phyloP scores from a whole-genome alignment of 2,329 filamentous ascomycete genomes.

The Phaeoacremonium minimum region DNA sequence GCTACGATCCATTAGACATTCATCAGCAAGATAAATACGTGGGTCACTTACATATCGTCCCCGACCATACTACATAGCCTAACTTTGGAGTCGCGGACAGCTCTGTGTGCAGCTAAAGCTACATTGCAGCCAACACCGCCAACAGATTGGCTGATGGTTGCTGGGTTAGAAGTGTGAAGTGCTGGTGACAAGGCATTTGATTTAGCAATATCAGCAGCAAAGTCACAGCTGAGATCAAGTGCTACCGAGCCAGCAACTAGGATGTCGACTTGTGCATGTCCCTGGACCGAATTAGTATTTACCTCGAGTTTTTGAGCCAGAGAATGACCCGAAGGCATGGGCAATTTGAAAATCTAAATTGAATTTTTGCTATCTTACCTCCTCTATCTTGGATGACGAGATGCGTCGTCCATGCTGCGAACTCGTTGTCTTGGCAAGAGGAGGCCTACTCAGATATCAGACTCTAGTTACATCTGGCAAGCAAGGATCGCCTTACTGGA shows the following conservation, averaged over 20 bases:
- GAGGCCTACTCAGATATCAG: neutral
- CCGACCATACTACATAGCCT: slow-evolving; percentile 77
- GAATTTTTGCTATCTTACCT: too few species aligned
- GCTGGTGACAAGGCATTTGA: slow-evolving; percentile 34
- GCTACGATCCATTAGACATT: slow-evolving; percentile 27
- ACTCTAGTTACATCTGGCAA: too few species aligned
- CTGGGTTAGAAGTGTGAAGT: slow-evolving; percentile 80
- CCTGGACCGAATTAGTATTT: too few species aligned
- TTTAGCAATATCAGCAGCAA: slow-evolving; percentile 26
- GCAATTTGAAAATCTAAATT: too few species aligned
- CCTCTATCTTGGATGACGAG: too few species aligned
- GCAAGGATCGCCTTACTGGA: neutral
- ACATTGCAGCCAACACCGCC: slow-evolving; percentile 94
- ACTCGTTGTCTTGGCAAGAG: slow-evolving; percentile 8
- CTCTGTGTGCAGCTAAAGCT: slow-evolving; percentile 73
- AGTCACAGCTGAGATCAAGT: slow-evolving; percentile 84
- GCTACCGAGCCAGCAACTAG: slow-evolving; percentile 88
- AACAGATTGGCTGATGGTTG: slow-evolving; percentile 74
- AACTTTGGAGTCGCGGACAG: slow-evolving; percentile 56
- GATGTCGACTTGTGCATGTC: slow-evolving; percentile 63
- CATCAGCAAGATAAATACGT: neutral
- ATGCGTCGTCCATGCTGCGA: too few species aligned
- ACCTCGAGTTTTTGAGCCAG: too few species aligned
- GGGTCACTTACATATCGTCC: slow-evolving; percentile 61
- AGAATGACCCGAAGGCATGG: too few species aligned